Evolutionary conservation across 1,284 basidiomycete genomes (phyloP), one percentile per base, ranked within the genome.

Genomic region (Ceratobasidium theobromae): DNA sequence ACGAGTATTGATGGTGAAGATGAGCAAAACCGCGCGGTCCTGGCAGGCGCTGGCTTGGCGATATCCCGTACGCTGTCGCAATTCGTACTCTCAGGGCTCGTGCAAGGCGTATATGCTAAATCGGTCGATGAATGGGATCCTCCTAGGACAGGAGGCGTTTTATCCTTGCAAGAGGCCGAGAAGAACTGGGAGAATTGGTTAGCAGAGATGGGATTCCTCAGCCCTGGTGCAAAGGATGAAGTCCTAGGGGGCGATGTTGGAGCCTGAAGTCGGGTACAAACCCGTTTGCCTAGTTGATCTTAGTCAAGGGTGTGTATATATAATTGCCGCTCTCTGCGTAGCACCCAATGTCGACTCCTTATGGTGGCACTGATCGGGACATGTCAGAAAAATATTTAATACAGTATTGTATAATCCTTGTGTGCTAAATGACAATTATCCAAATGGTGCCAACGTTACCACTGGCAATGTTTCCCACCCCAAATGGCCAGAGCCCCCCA

Each of bases 1-100:
- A 64, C 60, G 18, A 64, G 60, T 30, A 28, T 52, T n/a, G 60
- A 64, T n/a, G 60, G 60, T 21, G 60, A 64, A 23, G 60, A 64
- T 25, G 60, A 64, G 32, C 60, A 64, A 40, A 64, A 64, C 28
- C 60, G 60, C 11, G 35, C 49, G 5, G 35, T 64, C 25, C n/a
- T 64, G 8, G 60, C 60, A 16, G 60, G 60, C 8, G 60, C 60
- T n/a, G 60, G 60, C 18, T 23, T 64, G 35, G 60, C 49, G 23
- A 38, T 64, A 11, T 41, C 38, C 16, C 60, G 60, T 18, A 23
- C 48, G 5, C 35, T 51, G 11, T 64, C 60, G 2, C n/a, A 8
- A 21, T 64, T 64, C 35, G 33, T 64, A 16, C 40, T 48, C 21
- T 51, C 48, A 4, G 60, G 60, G 21, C 48, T 64, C 33, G 60